phyloP scores from a whole-genome alignment of 2,329 filamentous ascomycete species.

The Ramularia endophylla region DNA sequence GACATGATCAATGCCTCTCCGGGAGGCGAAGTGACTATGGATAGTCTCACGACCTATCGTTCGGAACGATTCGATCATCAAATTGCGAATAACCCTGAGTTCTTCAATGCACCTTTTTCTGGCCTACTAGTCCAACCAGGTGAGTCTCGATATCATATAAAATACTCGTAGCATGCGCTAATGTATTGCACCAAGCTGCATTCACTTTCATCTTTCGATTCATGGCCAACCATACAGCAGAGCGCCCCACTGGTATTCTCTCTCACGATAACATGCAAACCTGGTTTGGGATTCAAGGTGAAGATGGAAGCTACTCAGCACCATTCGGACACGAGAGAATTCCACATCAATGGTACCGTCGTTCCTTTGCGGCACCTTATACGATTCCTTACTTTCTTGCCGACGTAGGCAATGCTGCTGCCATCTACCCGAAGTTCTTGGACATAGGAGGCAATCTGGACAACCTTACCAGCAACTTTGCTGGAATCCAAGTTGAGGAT shows the following conservation, averaged over 20 bases:
- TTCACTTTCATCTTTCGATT: conserved; percentile 28
- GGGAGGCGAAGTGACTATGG: conserved; percentile 14
- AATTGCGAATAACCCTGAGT: conserved; percentile 29
- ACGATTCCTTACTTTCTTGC: conserved; percentile 23
- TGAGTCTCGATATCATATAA: too few relatives aligned
- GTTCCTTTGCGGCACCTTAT: conserved; percentile 23
- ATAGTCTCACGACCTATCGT: conserved; percentile 13
- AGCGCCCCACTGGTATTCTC: conserved; percentile 29
- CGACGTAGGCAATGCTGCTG: conserved; percentile 13
- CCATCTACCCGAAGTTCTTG: conserved; percentile 25
- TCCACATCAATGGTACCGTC: conserved; percentile 33
- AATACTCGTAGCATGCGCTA: too few relatives aligned
- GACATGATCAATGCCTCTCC: conserved; percentile 22
- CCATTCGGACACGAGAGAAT: conserved; percentile 33
- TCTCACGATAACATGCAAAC: conserved; percentile 24
- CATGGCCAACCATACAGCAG: conserved; percentile 31
- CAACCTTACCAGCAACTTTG: conserved; percentile 29
- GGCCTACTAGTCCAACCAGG: too few relatives aligned
- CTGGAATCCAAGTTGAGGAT: conserved; percentile 29
- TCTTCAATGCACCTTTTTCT: conserved; percentile 11
- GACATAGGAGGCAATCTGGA: conserved; percentile 33
- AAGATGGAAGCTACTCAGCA: conserved; percentile 28
- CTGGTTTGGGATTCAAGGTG: conserved; percentile 16
- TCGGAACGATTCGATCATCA: conserved; percentile 14
- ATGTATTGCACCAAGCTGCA: too few relatives aligned